phyloP scores from a whole-genome alignment of 2,329 filamentous ascomycete genomes.

The Sclerotinia minor region DNA sequence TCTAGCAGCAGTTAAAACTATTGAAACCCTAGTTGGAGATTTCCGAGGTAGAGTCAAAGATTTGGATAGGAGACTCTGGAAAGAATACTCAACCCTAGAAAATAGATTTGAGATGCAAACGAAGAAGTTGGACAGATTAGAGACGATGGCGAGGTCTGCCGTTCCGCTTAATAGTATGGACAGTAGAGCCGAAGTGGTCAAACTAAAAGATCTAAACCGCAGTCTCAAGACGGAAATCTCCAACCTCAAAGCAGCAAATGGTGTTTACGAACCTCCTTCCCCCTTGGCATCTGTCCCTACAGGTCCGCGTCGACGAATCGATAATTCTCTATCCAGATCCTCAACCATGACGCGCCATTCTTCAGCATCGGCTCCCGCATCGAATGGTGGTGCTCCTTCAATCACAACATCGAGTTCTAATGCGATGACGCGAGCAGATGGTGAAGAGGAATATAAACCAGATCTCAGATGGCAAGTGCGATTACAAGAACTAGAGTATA shows the following conservation, averaged over 20 bases:
- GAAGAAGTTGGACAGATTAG: conserved; percentile 85
- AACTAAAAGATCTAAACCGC: conserved; percentile 62
- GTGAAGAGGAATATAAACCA: conserved; percentile 56
- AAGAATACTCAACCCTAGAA: conserved; percentile 86
- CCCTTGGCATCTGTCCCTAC: conserved; percentile 41
- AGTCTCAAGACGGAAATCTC: conserved; percentile 65
- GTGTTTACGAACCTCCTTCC: conserved; percentile 45
- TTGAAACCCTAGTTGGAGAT: conserved; percentile 75
- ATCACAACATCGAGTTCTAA: not conserved
- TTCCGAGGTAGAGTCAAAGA: conserved; percentile 79
- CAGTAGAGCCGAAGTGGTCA: conserved; percentile 53
- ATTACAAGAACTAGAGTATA: conserved; percentile 81
- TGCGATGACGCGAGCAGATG: conserved; percentile 19
- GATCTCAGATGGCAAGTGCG: conserved; percentile 73
- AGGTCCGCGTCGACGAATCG: conserved; percentile 38
- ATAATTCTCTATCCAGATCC: conserved; percentile 32
- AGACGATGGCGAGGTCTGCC: conserved; percentile 71
- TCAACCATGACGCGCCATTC: conserved; percentile 56
- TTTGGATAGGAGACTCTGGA: conserved; percentile 87
- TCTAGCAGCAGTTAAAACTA: conserved; percentile 78
- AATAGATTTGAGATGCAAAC: conserved; percentile 74
- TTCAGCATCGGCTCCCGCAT: conserved; percentile 45
- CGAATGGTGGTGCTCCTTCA: too few species aligned
- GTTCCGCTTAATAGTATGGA: conserved; percentile 46
- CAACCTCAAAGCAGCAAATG: conserved; percentile 65